Percentiles rank a stretch among this genome's conserved stretches.
These are phyloP conservation scores for Trametes versicolor DNA, from an alignment of 1,284 basidiomycete genomes.

Conservation along the genomic window DNA sequence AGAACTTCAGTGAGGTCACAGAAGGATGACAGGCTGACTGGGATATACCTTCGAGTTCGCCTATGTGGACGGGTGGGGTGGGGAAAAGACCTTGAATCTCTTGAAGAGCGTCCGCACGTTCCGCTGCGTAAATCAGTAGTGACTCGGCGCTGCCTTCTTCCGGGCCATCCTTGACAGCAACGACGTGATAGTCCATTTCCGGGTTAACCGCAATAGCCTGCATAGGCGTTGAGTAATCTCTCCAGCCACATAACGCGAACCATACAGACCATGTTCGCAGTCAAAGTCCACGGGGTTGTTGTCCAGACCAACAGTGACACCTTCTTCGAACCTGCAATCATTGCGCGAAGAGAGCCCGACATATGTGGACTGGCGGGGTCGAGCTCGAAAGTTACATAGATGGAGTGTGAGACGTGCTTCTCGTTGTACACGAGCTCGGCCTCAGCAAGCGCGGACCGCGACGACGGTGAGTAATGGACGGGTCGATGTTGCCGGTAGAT, in stretches of 20 bases:
- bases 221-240: neutral
- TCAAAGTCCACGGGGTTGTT: conserved; percentile 97
- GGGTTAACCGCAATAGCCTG: conserved; percentile 89
- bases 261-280: conserved; percentile 89
- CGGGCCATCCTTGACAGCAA: conserved; percentile 48
- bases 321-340: conserved; percentile 34
- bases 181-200: conserved; percentile 77
- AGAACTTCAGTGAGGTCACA: neutral
- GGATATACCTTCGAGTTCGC: conserved; percentile 61
- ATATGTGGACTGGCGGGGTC: conserved; percentile 42
- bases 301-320: conserved; percentile 93
- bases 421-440: conserved; percentile 95
- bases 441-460: conserved; percentile 94
- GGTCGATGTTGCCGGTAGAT: conserved; percentile 92
- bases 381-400: conserved; percentile 85
- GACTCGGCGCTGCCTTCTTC: conserved; percentile 47
- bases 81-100: conserved; percentile 25
- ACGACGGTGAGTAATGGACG: conserved; percentile 96
- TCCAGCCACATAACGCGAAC: neutral
- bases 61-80: conserved; percentile 39
- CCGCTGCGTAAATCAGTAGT: conserved; percentile 70
- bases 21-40: neutral
- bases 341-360: conserved; percentile 37
- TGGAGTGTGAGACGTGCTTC: conserved; percentile 88
- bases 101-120: conserved; percentile 52